A percentile compares a stretch with the other conserved stretches of the same genome.
Evolutionary conservation across 495 filamentous ascomycete species (phyloP).

Genomic region (Penicillium arizonense): DNA sequence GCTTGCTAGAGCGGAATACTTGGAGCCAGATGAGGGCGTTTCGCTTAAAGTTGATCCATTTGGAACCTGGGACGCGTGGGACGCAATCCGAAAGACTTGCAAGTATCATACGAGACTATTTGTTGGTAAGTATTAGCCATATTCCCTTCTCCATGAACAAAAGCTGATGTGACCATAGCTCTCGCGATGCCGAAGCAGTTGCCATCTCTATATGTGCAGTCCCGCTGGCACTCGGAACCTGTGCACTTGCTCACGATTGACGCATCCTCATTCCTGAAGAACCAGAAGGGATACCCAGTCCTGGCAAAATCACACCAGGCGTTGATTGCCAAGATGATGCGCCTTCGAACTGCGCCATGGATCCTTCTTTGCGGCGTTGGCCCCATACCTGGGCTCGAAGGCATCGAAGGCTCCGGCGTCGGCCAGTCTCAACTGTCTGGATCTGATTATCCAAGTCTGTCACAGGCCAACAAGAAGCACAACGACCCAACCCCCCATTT

Average conservation of each 20-base stretch:
- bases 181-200: slow-evolving; percentile 76
- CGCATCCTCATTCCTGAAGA: slow-evolving; percentile 67
- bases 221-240: slow-evolving; percentile 93
- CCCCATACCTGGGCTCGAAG: slow-evolving; percentile 55
- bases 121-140: slow-evolving; percentile 66
- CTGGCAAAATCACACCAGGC: slow-evolving; percentile 79
- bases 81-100: slow-evolving; percentile 80
- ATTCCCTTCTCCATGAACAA: neutral
- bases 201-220: slow-evolving; percentile 70
- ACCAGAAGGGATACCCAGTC: slow-evolving; percentile 76
- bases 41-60: slow-evolving; percentile 58
- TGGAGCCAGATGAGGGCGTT: slow-evolving; percentile 28
- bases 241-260: slow-evolving; percentile 74
- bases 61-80: slow-evolving; percentile 90
- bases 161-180: slow-evolving; percentile 45
- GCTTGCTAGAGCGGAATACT: slow-evolving; percentile 55
- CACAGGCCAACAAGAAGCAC: slow-evolving; percentile 55
- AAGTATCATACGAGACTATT: slow-evolving; percentile 79
- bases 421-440: slow-evolving; percentile 37
- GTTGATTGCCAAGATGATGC: slow-evolving; percentile 79
- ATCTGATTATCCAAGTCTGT: slow-evolving; percentile 63
- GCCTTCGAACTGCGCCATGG: slow-evolving; percentile 75
- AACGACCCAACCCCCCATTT: slow-evolving; percentile 67
- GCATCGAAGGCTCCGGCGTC: slow-evolving; percentile 30
- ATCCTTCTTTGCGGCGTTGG: slow-evolving; percentile 77